Evolutionary conservation across 2,329 filamentous ascomycete species (phyloP), one percentile per base, ranked within the genome.

Genomic region (Malbranchea zuffiana): DNA sequence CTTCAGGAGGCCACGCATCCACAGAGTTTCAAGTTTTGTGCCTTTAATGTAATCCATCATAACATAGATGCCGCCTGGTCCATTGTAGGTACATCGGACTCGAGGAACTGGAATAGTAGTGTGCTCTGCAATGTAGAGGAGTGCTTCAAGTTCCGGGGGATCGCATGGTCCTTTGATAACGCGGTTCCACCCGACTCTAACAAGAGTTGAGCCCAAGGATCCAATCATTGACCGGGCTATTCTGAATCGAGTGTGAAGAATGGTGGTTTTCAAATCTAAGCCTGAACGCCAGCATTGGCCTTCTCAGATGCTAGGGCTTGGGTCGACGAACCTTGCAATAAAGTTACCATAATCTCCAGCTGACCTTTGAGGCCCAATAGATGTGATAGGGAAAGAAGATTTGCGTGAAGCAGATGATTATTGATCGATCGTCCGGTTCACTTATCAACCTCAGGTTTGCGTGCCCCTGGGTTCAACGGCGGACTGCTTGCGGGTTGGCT

Each of bases 91-190:
- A 30, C 26, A 39, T 21, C 17, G 34, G 15, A 44, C 41, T 38
- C 38, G 30, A 38, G 42, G 42, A 37, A 44, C 39, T 13, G 42
- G 42, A 21, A 42, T 44, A 11, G 42, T 39, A 11, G 39, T 44
- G 28, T 44, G 35, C 18, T 44, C 32, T 31, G 32, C 10, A 24
- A 44, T 24, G 32, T 44, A 44, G 23, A 39, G 39, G 18, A 44
- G 39, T 19, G 42, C 42, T 44, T 44, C 42, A 41, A 43, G 41
- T 41, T 43, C 41, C 26, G 41, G 24, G 17, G 19, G 37, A 5
- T 43, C n/a, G 28, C 41, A 43, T 11, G 41, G 41, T n/a, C 41
- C 41, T 29, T 43, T 43, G 12, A 43, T 43, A 30, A 43, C 38
- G 32, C 29, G 24, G 2, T 38, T 38, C 37, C 41, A 20, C 6